A percentile compares a stretch with the other conserved stretches of the same genome.
Evolutionary conservation across 768 basidiomycete species (phyloP).

Genomic region (Rhodotorula toruloides): DNA sequence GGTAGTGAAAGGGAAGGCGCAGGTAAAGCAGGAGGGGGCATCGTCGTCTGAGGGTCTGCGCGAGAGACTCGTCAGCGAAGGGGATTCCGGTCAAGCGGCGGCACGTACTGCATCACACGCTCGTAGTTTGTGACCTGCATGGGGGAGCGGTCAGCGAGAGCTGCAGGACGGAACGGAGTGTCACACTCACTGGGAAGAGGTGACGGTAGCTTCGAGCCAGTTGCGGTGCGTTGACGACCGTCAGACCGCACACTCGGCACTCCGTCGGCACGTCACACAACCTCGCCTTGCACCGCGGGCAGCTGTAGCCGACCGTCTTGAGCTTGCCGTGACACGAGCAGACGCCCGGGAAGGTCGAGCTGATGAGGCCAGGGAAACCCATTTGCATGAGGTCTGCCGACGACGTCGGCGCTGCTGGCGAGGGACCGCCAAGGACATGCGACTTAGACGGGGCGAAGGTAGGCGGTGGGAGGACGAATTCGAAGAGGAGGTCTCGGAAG

Average conservation of each 20-base stretch:
- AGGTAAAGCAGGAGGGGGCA: slow-evolving; percentile 63
- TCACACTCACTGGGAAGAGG: slow-evolving; percentile 79
- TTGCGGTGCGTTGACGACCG: slow-evolving; percentile 97
- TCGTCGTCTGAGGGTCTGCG: slow-evolving; percentile 38
- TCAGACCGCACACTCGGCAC: slow-evolving; percentile 91
- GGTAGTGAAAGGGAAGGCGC: slow-evolving; percentile 61
- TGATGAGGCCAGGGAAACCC: slow-evolving; percentile 84
- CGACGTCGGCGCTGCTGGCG: slow-evolving; percentile 50
- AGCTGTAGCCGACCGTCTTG: slow-evolving; percentile 87
- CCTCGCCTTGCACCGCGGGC: slow-evolving; percentile 86
- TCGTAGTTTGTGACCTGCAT: slow-evolving; percentile 25
- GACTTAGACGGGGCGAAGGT: slow-evolving; percentile 41
- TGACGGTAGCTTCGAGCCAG: slow-evolving; percentile 93
- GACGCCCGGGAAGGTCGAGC: slow-evolving; percentile 75
- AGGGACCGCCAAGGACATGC: slow-evolving; percentile 52
- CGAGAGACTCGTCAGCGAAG: slow-evolving; percentile 21
- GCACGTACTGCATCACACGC: slow-evolving; percentile 8
- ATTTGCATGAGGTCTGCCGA: slow-evolving; percentile 95
- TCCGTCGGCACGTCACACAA: slow-evolving; percentile 98
- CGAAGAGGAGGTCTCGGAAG: slow-evolving; percentile 91
- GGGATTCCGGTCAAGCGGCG: neutral
- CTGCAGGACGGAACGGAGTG: too few species aligned
- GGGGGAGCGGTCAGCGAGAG: too few species aligned
- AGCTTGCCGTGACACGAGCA: slow-evolving; percentile 92
- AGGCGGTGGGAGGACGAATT: slow-evolving; percentile 89